phyloP scores from a whole-genome alignment of 345 rosid species.

The Eucalyptus dawsonii region DNA sequence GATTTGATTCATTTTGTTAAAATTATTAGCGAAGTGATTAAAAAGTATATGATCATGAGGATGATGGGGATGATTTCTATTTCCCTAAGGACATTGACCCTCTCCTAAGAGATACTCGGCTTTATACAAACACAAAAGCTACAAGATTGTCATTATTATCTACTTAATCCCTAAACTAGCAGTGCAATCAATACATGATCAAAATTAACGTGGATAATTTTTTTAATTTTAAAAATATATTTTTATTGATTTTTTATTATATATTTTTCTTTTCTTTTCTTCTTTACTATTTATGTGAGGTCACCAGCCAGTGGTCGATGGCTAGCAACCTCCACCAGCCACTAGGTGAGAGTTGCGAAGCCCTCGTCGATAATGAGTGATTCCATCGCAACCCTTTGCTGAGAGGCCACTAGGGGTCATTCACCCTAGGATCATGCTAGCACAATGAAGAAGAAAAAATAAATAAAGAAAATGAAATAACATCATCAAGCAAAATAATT shows the following conservation, averaged over 20 bases:
- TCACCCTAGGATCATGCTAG: neutral
- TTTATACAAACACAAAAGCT: too few relatives aligned
- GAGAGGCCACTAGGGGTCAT: neutral
- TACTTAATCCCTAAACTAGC: too few relatives aligned
- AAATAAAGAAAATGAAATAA: too few relatives aligned
- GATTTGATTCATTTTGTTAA: neutral
- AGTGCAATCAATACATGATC: fast-evolving
- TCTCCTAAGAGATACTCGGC: neutral
- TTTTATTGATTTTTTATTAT: too few relatives aligned
- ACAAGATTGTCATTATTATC: too few relatives aligned
- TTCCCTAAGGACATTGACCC: neutral
- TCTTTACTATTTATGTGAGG: fast-evolving
- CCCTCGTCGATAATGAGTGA: fast-evolving
- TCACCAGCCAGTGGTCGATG: fast-evolving
- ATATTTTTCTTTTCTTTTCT: fast-evolving
- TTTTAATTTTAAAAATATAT: fast-evolving
- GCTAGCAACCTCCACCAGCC: fast-evolving
- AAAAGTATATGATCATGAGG: neutral
- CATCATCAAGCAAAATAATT: too few relatives aligned
- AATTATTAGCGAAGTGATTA: neutral
- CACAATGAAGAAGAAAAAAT: neutral
- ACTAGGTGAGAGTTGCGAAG: fast-evolving
- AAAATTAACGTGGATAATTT: fast-evolving
- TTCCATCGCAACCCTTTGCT: fast-evolving
- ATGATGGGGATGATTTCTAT: neutral